phyloP scores from a whole-genome alignment of 257 asterid species.

The Orobanche coerulescens region DNA sequence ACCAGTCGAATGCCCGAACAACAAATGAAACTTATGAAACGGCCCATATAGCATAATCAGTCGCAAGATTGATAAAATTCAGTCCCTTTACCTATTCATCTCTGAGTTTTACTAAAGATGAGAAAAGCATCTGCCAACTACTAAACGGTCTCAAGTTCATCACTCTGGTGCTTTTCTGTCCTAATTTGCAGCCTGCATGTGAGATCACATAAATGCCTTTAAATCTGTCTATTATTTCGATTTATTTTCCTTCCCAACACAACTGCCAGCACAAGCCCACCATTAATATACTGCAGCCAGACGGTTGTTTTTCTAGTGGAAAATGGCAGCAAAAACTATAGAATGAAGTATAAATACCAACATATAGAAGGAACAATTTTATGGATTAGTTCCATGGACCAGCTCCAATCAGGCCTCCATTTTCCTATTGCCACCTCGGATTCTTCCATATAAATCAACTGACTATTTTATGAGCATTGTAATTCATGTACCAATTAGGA shows the following conservation, averaged over 20 bases:
- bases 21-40: background rate
- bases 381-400: no score
- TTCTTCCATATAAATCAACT: no score
- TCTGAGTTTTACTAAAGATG: no score
- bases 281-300: background rate
- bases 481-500: background rate
- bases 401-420: no score
- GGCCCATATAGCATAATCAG: background rate
- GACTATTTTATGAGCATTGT: background rate
- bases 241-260: background rate
- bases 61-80: no score
- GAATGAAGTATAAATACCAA: background rate
- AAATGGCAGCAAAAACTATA: no score
- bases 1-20: no score
- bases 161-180: background rate
- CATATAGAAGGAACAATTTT: no score
- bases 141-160: background rate
- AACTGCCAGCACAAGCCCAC: background rate
- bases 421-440: no score
- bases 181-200: background rate
- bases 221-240: background rate
- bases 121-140: background rate
- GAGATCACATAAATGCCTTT: background rate
- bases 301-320: no score
- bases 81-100: no score